A percentile compares a stretch with the other conserved stretches of the same genome.
Conservation (phyloP, 2,329 filamentous ascomycete genomes). For the Pseudogymnoascus sp. region DNA sequence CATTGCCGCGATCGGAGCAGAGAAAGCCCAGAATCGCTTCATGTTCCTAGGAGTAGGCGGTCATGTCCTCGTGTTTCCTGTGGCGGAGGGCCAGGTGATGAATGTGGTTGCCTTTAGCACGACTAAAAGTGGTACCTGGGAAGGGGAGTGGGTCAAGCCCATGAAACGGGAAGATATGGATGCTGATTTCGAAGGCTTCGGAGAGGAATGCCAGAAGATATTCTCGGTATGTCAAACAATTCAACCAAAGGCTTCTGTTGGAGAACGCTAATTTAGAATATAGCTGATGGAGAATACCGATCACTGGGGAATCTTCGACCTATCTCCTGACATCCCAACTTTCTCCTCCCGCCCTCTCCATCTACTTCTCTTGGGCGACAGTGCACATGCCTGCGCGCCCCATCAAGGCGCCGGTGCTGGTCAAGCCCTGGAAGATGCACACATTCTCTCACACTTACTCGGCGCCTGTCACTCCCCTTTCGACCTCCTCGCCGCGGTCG, state of each 20-base stretch:
- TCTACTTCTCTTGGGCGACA: conserved; percentile 49
- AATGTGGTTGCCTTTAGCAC: conserved; percentile 48
- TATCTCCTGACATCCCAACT: conserved; percentile 31
- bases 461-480: conserved; percentile 29
- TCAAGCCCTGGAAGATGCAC: conserved; percentile 47
- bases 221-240: conserved; percentile 2
- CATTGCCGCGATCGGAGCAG: conserved; percentile 39
- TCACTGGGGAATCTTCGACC: conserved; percentile 40
- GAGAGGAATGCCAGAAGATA: conserved; percentile 18
- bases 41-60: conserved; percentile 44
- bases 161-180: conserved; percentile 37
- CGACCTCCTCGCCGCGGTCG: conserved; percentile 38
- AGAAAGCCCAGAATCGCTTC: conserved; percentile 43
- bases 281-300: conserved; percentile 36
- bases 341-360: conserved; percentile 33
- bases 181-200: conserved; percentile 37
- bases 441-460: conserved; percentile 38
- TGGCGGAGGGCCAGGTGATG: conserved; percentile 49
- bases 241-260: background rate
- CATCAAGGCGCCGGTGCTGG: conserved; percentile 52
- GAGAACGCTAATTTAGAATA: background rate
- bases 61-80: conserved; percentile 56
- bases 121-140: conserved; percentile 35
- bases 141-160: conserved; percentile 31
- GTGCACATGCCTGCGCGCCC: conserved; percentile 54